A percentile compares a stretch with the other conserved stretches of the same genome.
These are phyloP conservation scores for Stylonectria norvegica DNA, from an alignment of 2,329 filamentous ascomycete genomes.

Conservation along the genomic window DNA sequence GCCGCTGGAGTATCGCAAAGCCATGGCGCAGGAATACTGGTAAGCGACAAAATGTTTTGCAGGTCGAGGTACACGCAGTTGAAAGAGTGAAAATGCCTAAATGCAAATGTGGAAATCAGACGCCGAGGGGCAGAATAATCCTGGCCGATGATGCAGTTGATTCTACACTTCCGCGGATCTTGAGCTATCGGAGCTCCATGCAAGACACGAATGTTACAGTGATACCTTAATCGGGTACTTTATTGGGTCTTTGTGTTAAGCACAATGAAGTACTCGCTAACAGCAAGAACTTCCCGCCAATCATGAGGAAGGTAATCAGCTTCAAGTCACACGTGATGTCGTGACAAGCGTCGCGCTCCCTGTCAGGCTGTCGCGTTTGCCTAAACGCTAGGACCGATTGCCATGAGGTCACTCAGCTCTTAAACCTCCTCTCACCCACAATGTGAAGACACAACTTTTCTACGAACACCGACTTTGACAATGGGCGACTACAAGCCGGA, in stretches of 20 bases:
- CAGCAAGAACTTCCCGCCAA: slow-evolving; percentile 19
- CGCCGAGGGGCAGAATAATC: slow-evolving; percentile 20
- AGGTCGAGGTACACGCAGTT: not conserved
- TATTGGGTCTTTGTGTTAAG: too few relatives aligned
- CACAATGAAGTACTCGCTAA: slow-evolving; percentile 20
- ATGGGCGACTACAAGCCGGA: slow-evolving; percentile 39
- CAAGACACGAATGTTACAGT: too few relatives aligned
- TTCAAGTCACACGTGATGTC: slow-evolving; percentile 29
- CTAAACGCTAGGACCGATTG: slow-evolving; percentile 26
- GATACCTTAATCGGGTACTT: too few relatives aligned
- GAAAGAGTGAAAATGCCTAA: slow-evolving; percentile 8
- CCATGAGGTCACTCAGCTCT: slow-evolving; percentile 21
- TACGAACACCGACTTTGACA: slow-evolving; percentile 12
- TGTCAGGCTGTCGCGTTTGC: slow-evolving; percentile 30
- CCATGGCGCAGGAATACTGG: slow-evolving; percentile 23
- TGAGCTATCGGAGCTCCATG: too few relatives aligned
- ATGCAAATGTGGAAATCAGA: slow-evolving; percentile 18
- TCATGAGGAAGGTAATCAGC: slow-evolving; percentile 22
- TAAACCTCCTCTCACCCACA: slow-evolving; percentile 19
- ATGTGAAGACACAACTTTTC: slow-evolving; percentile 12
- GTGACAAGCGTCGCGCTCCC: slow-evolving; percentile 23
- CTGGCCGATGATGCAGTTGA: slow-evolving; percentile 26
- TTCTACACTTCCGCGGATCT: slow-evolving; percentile 24
- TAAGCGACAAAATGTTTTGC: not conserved
- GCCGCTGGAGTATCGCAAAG: slow-evolving; percentile 29